phyloP scores from a whole-genome alignment of 768 basidiomycete genomes.

The Postia placenta region DNA sequence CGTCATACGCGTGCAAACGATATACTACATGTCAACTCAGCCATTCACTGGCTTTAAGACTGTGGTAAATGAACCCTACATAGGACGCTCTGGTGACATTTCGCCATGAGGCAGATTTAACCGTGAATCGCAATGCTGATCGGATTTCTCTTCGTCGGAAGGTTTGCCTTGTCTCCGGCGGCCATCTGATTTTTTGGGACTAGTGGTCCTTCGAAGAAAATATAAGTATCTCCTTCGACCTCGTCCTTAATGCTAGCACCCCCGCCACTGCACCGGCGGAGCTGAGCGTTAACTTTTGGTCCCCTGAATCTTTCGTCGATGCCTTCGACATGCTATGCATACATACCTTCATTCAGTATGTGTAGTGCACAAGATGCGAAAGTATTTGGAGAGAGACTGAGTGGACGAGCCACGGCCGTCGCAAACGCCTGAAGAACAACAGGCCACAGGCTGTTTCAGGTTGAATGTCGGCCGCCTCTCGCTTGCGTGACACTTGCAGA shows the following conservation, averaged over 20 bases:
- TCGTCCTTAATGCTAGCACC: conserved; percentile 33
- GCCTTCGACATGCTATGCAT: no score
- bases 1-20: conserved; percentile 81
- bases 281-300: conserved; percentile 47
- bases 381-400: no score
- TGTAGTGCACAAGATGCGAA: no score
- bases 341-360: no score
- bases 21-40: conserved; percentile 58
- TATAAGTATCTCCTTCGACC: conserved; percentile 35
- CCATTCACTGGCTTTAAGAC: neutral
- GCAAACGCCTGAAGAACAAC: no score
- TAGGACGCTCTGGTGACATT: conserved; percentile 86
- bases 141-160: conserved; percentile 70
- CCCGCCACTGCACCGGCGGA: conserved; percentile 50
- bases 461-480: no score
- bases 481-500: no score
- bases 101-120: conserved; percentile 74
- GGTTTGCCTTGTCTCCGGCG: conserved; percentile 22
- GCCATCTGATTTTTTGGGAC: conserved; percentile 14
- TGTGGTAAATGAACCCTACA: conserved; percentile 48
- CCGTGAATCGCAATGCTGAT: conserved; percentile 72
- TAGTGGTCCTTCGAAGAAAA: conserved; percentile 9
- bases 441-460: no score
- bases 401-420: no score
- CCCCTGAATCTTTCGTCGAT: no score